Conservation (phyloP, 768 basidiomycete genomes). For the Boletus rubescentipes region DNA sequence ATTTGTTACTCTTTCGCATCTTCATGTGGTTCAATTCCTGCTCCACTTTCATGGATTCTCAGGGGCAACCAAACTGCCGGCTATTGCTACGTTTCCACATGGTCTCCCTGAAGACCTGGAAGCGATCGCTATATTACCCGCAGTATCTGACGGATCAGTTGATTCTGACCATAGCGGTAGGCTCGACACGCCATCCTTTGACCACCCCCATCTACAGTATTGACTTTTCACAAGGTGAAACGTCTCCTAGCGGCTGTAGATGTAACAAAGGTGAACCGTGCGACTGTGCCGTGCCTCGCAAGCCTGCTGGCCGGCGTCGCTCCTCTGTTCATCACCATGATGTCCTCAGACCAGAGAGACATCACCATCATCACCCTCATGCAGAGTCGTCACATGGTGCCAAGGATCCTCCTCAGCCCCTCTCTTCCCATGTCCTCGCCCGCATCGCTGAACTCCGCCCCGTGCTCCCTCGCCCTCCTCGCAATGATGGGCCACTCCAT, state of each 20-base stretch:
- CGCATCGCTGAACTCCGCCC: constrained; percentile 67
- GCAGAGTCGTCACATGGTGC: constrained; percentile 12
- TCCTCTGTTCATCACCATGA: constrained; percentile 29
- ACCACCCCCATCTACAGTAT: constrained; percentile 38
- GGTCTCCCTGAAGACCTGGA: constrained; percentile 72
- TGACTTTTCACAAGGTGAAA: constrained; percentile 48
- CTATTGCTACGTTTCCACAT: constrained; percentile 76
- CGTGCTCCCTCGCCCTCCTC: constrained; percentile 62
- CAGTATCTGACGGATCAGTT: constrained; percentile 48
- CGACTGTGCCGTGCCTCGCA: constrained; percentile 56
- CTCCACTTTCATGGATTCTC: constrained; percentile 36
- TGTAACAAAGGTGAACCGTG: constrained; percentile 48
- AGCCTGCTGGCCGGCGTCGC: constrained; percentile 38
- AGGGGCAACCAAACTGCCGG: constrained; percentile 62
- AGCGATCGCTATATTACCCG: constrained; percentile 41
- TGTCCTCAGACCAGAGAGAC: constrained; percentile 30
- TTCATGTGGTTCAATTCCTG: not conserved
- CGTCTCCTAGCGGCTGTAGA: constrained; percentile 47
- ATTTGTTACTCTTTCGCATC: not conserved
- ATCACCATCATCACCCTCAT: constrained; percentile 19
- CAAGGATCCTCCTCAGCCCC: constrained; percentile 20
- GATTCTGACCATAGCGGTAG: constrained; percentile 69
- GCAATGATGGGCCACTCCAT: constrained; percentile 41
- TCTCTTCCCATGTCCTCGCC: constrained; percentile 52
- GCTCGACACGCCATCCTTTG: constrained; percentile 49